phyloP scores from a whole-genome alignment of 1,284 basidiomycete genomes.

The Cerioporus squamosus region DNA sequence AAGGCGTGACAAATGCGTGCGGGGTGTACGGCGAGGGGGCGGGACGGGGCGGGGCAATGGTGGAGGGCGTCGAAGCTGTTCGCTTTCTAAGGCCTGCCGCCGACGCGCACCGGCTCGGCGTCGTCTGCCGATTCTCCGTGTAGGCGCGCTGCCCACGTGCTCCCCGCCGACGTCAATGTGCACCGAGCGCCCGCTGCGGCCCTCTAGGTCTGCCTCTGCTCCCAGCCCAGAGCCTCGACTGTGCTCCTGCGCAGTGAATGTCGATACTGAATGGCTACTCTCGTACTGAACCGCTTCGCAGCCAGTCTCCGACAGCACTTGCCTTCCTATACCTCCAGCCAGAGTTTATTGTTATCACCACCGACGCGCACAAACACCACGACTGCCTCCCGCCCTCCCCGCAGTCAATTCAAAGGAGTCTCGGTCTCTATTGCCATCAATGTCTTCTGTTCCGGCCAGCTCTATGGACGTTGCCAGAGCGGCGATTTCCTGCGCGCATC shows the following conservation, averaged over 20 bases:
- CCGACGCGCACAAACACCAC: neutral
- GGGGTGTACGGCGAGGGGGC: neutral
- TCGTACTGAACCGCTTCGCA: neutral
- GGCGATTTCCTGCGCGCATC: neutral
- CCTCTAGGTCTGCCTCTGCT: neutral
- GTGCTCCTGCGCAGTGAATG: too few relatives aligned
- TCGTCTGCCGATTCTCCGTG: conserved; percentile 16
- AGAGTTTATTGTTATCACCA: neutral
- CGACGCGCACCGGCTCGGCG: conserved; percentile 25
- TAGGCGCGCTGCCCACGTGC: conserved; percentile 13
- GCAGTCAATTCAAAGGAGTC: neutral
- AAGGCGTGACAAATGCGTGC: conserved; percentile 1
- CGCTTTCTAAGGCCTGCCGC: conserved; percentile 23
- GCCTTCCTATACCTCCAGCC: neutral
- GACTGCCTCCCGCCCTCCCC: too few relatives aligned
- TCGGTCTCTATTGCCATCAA: neutral
- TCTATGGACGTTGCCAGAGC: neutral
- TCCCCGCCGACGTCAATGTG: neutral
- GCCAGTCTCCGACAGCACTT: neutral
- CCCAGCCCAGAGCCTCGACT: neutral
- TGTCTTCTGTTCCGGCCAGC: neutral
- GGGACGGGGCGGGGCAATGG: conserved; percentile 7
- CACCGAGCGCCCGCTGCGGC: neutral
- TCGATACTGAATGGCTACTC: too few relatives aligned
- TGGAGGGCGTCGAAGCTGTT: conserved; percentile 12